Conservation (phyloP, 2,329 filamentous ascomycete species). For the Chaetomium sp. region DNA sequence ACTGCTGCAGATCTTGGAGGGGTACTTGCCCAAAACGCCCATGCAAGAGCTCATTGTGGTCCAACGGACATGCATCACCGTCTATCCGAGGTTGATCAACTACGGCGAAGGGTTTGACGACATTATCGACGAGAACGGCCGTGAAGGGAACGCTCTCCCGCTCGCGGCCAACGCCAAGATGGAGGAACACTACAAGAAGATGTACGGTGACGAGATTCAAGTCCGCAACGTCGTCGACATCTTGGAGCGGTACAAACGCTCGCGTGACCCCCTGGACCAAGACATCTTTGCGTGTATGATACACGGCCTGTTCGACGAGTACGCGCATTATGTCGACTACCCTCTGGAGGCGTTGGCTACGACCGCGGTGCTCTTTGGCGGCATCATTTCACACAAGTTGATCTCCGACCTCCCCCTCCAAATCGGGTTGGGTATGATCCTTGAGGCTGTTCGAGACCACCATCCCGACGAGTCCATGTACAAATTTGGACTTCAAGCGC, state of each 20-base stretch:
- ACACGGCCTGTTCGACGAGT: constrained; percentile 94
- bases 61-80: constrained; percentile 82
- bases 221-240: constrained; percentile 80
- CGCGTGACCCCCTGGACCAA: constrained; percentile 75
- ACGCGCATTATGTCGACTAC: constrained; percentile 90
- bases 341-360: constrained; percentile 93
- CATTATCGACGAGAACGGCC: constrained; percentile 79
- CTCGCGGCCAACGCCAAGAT: constrained; percentile 78
- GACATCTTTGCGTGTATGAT: constrained; percentile 99
- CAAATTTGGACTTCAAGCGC: constrained; percentile 92
- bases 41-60: constrained; percentile 67
- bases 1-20: constrained; percentile 71
- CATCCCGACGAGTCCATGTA: constrained; percentile 84
- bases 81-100: constrained; percentile 91
- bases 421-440: constrained; percentile 92
- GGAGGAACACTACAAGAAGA: constrained; percentile 96
- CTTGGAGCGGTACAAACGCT: constrained; percentile 81
- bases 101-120: constrained; percentile 91
- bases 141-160: constrained; percentile 73
- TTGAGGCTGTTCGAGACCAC: constrained; percentile 90
- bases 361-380: constrained; percentile 92
- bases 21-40: constrained; percentile 54
- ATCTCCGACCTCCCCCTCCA: constrained; percentile 86
- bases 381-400: constrained; percentile 89
- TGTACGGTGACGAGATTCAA: constrained; percentile 89